Evolutionary conservation across 805 yeast species (phyloP).

Genomic region (Hanseniaspora pseudoguilliermondii): DNA sequence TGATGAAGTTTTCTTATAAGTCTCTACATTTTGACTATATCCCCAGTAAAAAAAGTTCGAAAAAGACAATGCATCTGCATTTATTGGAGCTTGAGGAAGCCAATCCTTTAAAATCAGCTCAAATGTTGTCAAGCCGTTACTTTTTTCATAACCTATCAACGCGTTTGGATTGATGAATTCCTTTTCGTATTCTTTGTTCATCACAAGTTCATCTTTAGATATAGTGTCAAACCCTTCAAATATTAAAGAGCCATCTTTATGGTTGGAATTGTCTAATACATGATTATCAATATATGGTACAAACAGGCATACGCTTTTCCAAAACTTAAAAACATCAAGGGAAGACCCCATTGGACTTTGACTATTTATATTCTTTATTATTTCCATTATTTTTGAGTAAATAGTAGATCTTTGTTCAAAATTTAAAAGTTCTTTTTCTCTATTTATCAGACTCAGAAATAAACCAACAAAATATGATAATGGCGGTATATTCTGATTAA

Average conservation of each 20-base stretch:
- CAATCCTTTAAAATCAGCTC: not conserved
- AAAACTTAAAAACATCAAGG: slow-evolving; percentile 2
- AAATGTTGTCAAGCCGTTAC: not conserved
- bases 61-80: not conserved
- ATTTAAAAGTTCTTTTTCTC: not conserved
- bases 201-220: too few species aligned
- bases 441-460: not conserved
- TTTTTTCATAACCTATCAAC: not conserved
- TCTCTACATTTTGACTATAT: not conserved
- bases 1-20: not conserved
- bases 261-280: not conserved
- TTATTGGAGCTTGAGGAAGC: not conserved
- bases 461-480: not conserved
- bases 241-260: not conserved
- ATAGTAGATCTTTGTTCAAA: not conserved
- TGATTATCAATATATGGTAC: not conserved
- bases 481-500: not conserved
- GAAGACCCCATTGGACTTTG: not conserved
- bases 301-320: slow-evolving; percentile 2
- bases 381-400: not conserved
- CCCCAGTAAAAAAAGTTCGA: slow-evolving; percentile 11
- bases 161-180: not conserved
- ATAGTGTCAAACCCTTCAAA: not conserved
- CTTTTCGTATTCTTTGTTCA: not conserved
- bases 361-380: not conserved